Evolutionary conservation across 352 stramenopile genomes (phyloP), one percentile per base, ranked within the genome.

Genomic region (Phytophthora ohioensis): DNA sequence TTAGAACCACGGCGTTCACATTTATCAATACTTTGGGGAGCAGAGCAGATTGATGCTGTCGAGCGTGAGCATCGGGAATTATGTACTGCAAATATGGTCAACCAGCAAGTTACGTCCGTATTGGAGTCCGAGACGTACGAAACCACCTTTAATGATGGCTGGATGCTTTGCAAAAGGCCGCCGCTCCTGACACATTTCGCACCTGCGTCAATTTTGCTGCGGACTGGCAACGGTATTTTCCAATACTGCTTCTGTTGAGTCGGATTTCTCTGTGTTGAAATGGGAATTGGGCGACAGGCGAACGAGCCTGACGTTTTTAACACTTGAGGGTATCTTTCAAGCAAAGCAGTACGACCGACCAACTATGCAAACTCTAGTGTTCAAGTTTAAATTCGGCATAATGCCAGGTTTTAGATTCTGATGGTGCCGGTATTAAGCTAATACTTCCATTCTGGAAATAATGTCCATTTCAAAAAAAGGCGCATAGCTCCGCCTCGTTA

Each of bases 191-290:
- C 4, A 39, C 43, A 11, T 64, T 48, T 35, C 34, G 11, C 43
- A 56, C 10, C 45, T 64, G 4, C 21, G 57, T 5, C 57, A 52
- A 12, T 66, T 66, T 34, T 53, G 58, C 27, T 57, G 46, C 46
- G 48, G 58, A 13, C 11, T 58, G 12, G 48, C 58, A 27, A 53
- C 15, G 11, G 5, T 58, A 36, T 66, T 66, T 27, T 38, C 58
- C 32, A 38, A 45, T 11, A 58, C 48, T 8, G 39, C 36, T 7
- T 67, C 47, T 11, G 42, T 46, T 2, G 57, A 58, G 48, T 58
- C 58, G 7, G 34, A 65, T 43, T 57, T 65, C 38, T 52, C 47
- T 6, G 35, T 57, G 42, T 12, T 57, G 3, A 57, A 57, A 15
- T 65, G 47, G 58, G 30, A 66, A 58, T 49, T 27, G 21, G 21